Conservation (phyloP, 352 stramenopile species). For the Phytophthora litchii region DNA sequence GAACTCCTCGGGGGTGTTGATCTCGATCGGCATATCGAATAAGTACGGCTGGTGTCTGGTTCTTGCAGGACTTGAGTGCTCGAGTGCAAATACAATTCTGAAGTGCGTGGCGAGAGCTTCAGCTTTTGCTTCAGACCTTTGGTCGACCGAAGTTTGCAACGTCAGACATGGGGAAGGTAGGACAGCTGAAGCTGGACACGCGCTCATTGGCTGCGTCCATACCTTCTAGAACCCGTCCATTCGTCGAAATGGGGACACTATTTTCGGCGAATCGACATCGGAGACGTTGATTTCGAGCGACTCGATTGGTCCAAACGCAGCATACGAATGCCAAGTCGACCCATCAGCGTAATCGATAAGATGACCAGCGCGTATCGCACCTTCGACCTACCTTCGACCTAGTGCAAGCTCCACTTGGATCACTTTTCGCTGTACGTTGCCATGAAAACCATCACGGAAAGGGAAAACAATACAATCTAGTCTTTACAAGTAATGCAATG, state of each 20-base stretch:
- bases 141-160: conserved; percentile 3
- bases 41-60: neutral
- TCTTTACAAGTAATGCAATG: neutral
- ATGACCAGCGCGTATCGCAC: conserved; percentile 6
- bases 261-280: conserved; percentile 5
- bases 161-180: conserved; percentile 37
- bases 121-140: too few relatives aligned
- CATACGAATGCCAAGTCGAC: conserved; percentile 10
- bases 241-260: conserved; percentile 4
- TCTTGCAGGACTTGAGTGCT: conserved; percentile 1
- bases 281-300: neutral
- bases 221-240: neutral
- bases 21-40: conserved; percentile 41
- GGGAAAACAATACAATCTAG: neutral
- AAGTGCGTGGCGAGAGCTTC: conserved; percentile 23
- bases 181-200: conserved; percentile 9
- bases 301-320: neutral
- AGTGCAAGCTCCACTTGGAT: neutral
- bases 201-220: conserved; percentile 19
- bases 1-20: conserved; percentile 57
- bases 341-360: conserved; percentile 6
- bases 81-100: conserved; percentile 31
- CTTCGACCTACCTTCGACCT: neutral
- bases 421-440: neutral
- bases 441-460: neutral